Percentiles rank a stretch among this genome's conserved stretches.
These are phyloP conservation scores for Ophiostoma ips DNA, from an alignment of 2,329 filamentous ascomycete species.

Conservation along the genomic window DNA sequence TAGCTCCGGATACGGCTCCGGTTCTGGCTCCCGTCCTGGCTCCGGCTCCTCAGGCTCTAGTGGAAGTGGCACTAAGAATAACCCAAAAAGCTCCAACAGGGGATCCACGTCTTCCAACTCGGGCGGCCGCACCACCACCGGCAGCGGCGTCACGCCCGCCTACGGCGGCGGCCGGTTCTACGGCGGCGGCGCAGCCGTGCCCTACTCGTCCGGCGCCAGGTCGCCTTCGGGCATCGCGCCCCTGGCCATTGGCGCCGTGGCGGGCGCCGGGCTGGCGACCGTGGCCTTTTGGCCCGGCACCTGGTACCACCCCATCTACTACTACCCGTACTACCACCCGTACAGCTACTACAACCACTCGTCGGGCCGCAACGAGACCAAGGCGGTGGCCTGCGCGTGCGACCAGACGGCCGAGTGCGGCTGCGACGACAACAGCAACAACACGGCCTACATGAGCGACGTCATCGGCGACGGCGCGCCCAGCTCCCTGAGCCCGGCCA, in stretches of 20 bases:
- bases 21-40: conserved; percentile 12
- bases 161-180: conserved; percentile 55
- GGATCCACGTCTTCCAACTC: conserved; percentile 21
- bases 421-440: conserved; percentile 54
- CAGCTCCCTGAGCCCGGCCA: conserved; percentile 34
- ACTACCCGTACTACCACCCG: conserved; percentile 40
- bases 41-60: conserved; percentile 3
- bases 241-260: conserved; percentile 34
- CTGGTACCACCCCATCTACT: conserved; percentile 51
- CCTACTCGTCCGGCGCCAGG: conserved; percentile 43
- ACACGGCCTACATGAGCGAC: conserved; percentile 40
- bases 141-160: conserved; percentile 40
- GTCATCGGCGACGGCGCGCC: conserved; percentile 55
- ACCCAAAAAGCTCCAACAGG: neutral
- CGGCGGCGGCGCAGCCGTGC: conserved; percentile 46
- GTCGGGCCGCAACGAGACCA: conserved; percentile 40
- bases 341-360: conserved; percentile 37
- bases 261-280: conserved; percentile 25
- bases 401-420: conserved; percentile 41
- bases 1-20: neutral
- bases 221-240: conserved; percentile 39
- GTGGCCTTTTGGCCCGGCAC: conserved; percentile 49
- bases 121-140: conserved; percentile 40
- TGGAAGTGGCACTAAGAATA: no score
- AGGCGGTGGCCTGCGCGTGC: conserved; percentile 49